Evolutionary conservation across 1,139 yeast species (phyloP).

Genomic region (Zygosaccharomyces sapae): DNA sequence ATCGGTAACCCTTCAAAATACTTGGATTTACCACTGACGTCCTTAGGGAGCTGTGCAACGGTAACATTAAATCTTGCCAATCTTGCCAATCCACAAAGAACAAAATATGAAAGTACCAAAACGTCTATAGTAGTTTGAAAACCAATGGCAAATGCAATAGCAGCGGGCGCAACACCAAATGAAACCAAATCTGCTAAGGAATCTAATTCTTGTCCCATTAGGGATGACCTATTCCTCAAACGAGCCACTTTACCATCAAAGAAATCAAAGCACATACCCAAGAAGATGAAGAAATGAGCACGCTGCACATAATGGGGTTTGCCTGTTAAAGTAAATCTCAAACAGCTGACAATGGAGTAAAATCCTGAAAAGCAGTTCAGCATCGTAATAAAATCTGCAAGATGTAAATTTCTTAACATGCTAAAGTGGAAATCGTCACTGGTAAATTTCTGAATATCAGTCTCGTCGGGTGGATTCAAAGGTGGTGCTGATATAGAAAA

Average conservation of each 20-base stretch:
- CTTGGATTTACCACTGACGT: conserved; percentile 71
- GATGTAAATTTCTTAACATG: conserved; percentile 72
- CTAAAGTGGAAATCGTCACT: conserved; percentile 77
- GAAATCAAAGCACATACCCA: conserved; percentile 92
- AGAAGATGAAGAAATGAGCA: conserved; percentile 80
- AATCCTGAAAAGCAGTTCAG: conserved; percentile 89
- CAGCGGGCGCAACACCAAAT: conserved; percentile 90
- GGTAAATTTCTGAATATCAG: conserved; percentile 72
- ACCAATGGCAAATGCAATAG: conserved; percentile 88
- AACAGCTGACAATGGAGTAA: conserved; percentile 79
- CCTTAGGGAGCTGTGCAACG: conserved; percentile 88
- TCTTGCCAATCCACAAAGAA: conserved; percentile 88
- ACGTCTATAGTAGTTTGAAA: conserved; percentile 80
- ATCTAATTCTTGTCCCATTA: conserved; percentile 97
- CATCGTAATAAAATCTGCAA: conserved; percentile 94
- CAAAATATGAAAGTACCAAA: conserved; percentile 73
- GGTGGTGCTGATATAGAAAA: conserved; percentile 40
- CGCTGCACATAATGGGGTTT: conserved; percentile 71
- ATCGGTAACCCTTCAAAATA: conserved; percentile 94
- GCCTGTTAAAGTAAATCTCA: conserved; percentile 70
- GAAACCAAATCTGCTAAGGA: conserved; percentile 91
- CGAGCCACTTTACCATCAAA: conserved; percentile 97
- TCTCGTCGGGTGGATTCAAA: conserved; percentile 58
- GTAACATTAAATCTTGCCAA: conserved; percentile 94
- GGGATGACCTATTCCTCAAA: conserved; percentile 81